Conservation (phyloP, 176 grass and related monocot species). For the Bothriochloa decipiens region DNA sequence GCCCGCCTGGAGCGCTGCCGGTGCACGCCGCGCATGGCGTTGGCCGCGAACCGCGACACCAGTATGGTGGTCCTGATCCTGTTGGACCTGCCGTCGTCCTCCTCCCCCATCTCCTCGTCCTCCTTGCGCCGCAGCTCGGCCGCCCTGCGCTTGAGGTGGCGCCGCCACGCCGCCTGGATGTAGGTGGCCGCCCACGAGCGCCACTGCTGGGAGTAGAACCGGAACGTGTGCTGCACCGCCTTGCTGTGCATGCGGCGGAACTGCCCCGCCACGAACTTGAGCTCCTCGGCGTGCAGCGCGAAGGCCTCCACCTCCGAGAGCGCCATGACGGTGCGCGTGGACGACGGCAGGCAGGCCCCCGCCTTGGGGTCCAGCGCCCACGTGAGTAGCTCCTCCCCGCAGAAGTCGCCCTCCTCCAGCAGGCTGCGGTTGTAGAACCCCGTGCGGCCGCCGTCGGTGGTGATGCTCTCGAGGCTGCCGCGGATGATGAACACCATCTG, state of each 20-base stretch:
- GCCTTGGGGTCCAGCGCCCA: constrained; percentile 81
- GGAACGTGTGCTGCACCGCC: constrained; percentile 74
- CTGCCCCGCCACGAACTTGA: constrained; percentile 75
- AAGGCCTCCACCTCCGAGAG: constrained; percentile 74
- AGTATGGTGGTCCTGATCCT: constrained; percentile 57
- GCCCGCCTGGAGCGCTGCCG: constrained; percentile 34
- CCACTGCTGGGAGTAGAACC: constrained; percentile 88
- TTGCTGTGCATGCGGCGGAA: constrained; percentile 76
- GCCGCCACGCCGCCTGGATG: constrained; percentile 63
- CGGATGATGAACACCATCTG: constrained; percentile 85
- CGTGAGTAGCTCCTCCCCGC: constrained; percentile 73
- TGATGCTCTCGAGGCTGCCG: constrained; percentile 64
- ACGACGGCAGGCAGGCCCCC: constrained; percentile 53
- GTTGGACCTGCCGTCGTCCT: not conserved
- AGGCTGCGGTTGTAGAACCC: constrained; percentile 66
- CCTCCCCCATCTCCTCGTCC: constrained; percentile 43
- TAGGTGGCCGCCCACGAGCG: constrained; percentile 70
- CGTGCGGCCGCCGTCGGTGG: constrained; percentile 65
- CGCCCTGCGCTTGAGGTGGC: constrained; percentile 55
- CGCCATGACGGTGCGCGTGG: constrained; percentile 74
- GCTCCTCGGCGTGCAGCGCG: constrained; percentile 60
- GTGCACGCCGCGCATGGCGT: constrained; percentile 57
- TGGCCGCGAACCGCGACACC: constrained; percentile 62
- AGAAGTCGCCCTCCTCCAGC: constrained; percentile 66
- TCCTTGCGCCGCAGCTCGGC: constrained; percentile 52